Base-by-base conservation (phyloP, 495 filamentous ascomycete species). In the Hyaloscypha finlandica region DNA sequence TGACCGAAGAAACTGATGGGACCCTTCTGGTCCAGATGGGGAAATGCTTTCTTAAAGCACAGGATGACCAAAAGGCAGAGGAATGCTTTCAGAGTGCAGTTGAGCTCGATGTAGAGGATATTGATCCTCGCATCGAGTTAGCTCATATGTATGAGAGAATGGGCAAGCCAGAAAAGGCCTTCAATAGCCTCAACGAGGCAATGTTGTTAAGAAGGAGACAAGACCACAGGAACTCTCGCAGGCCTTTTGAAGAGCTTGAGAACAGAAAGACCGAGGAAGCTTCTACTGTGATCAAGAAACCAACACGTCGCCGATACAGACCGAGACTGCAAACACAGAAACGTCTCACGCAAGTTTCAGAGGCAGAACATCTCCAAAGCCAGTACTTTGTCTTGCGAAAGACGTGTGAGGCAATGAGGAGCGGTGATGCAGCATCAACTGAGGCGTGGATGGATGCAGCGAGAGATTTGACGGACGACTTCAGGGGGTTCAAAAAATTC, bases 111-210 rank as follows among this genome's bases (percentile, higher is more conserved):
- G 69, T 85, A 14, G 78, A 82, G 54, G 85, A 91, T 66, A 84
- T 91, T 58, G 88, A 93, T 60, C 89, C 89, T 16, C 88, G 92
- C 55, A 86, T 90, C 16, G 81, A 89, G 67, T 80, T 97, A 19
- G 92, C 90, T 9, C 91, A 88, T 69, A 85, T 97, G 73, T 96
- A 92, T 73, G 91, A 95, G 73, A 83, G 83, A 22, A 82, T 86
- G 31, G 84, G 85, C 56, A 85, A 88, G 77, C 83, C 82, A 22
- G 87, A 90, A 64, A 84, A 93, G 69, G 93, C 93, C 0, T 84
- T 90, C 64, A 85, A 89, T 45, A 86, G 88, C 45, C 87, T 91
- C 60, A 87, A 89, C 58, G 88, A 95, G 74, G 87, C 90, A 8
- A 83, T 94, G 63, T 76, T 84, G 33, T 77, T 94, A n/a, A 60